Conservation (phyloP, 257 asterid species). For the Gynochthodes officinalis region DNA sequence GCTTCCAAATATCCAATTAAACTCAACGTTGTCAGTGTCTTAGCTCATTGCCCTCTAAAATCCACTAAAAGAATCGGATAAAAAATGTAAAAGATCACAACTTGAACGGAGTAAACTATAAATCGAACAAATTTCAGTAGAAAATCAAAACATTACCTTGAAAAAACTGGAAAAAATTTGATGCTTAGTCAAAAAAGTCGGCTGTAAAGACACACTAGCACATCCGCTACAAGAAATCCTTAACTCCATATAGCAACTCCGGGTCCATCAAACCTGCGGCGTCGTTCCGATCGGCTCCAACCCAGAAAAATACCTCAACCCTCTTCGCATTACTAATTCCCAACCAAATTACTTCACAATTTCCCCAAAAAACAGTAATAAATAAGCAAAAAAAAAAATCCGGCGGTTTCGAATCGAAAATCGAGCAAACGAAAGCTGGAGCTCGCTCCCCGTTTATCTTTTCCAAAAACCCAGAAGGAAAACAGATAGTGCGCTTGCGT, state of each 20-base stretch:
- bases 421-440: not conserved
- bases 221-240: constrained; percentile 71
- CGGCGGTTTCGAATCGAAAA: not conserved
- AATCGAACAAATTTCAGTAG: not conserved
- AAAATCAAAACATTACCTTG: constrained; percentile 32
- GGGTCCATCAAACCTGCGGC: constrained; percentile 67
- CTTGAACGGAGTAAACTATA: not conserved
- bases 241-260: constrained; percentile 65
- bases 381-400: constrained; percentile 1
- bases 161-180: constrained; percentile 31
- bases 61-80: not conserved
- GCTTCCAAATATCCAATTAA: constrained; percentile 6
- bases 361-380: not conserved
- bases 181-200: constrained; percentile 40
- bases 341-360: constrained; percentile 4
- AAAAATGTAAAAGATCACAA: not conserved
- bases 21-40: not conserved
- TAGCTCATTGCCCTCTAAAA: not conserved
- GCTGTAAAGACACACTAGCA: constrained; percentile 38
- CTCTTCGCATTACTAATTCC: constrained; percentile 48
- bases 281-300: constrained; percentile 50
- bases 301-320: constrained; percentile 32
- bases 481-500: not conserved
- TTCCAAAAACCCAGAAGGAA: constrained; percentile 9
- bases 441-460: not conserved